Conservation (phyloP, 768 basidiomycete genomes). For the Vishniacozyma victoriae region DNA sequence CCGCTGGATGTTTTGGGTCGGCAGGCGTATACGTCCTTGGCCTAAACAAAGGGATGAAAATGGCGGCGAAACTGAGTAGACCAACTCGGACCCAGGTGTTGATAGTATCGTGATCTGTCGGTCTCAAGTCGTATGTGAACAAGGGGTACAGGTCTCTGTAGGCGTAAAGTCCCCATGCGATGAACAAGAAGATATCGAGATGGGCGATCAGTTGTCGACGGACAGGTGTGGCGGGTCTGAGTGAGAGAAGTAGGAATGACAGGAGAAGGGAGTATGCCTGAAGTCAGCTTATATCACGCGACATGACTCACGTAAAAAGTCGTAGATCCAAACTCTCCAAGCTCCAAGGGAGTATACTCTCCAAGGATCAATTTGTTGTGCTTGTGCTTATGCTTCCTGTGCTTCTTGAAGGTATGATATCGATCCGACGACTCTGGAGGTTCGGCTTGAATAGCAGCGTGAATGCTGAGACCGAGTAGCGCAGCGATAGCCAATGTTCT, state of each 20-base stretch:
- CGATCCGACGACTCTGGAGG: conserved; percentile 22
- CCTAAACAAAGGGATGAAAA: conserved; percentile 55
- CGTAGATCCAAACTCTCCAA: conserved; percentile 43
- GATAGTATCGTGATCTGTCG: conserved; percentile 50
- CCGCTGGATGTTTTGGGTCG: conserved; percentile 49
- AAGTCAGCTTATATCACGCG: neutral
- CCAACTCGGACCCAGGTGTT: conserved; percentile 56
- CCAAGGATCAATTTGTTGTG: conserved; percentile 36
- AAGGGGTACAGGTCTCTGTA: conserved; percentile 61
- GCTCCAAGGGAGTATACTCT: conserved; percentile 36
- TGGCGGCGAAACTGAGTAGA: conserved; percentile 51
- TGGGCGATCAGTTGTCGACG: conserved; percentile 51
- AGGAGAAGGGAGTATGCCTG: conserved; percentile 53
- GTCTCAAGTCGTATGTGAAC: conserved; percentile 53
- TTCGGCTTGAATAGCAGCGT: conserved; percentile 50
- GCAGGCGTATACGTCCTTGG: conserved; percentile 59
- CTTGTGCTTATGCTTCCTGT: conserved; percentile 42
- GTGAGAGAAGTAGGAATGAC: conserved; percentile 49
- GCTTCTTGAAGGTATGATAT: conserved; percentile 22
- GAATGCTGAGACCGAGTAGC: conserved; percentile 54
- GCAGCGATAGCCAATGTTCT: conserved; percentile 52
- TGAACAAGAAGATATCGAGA: conserved; percentile 53
- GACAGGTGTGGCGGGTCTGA: conserved; percentile 47
- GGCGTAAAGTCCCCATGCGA: conserved; percentile 52
- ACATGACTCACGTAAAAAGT: conserved; percentile 47